Percentiles rank a stretch among this genome's conserved stretches.
These are phyloP conservation scores for Primulina huaijiensis DNA, from an alignment of 257 asterid species.

Conservation along the genomic window DNA sequence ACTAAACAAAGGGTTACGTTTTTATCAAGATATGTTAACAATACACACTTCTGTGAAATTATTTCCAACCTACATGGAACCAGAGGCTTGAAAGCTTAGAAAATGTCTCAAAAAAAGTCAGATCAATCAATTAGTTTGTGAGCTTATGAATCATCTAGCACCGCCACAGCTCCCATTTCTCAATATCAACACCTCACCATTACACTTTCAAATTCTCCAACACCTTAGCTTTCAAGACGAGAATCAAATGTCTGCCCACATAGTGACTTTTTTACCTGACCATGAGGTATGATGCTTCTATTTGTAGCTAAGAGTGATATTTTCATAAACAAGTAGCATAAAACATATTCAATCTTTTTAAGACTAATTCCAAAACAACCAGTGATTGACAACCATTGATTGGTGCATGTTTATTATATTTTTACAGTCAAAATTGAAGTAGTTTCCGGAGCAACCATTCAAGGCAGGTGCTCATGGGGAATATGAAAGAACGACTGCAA, in stretches of 20 bases:
- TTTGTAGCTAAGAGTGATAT: not conserved
- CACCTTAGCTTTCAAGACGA: not conserved
- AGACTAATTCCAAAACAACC: not conserved
- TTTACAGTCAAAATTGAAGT: not conserved
- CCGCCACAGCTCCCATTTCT: not conserved
- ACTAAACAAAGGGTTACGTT: not conserved
- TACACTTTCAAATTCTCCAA: not conserved
- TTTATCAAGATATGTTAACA: not conserved
- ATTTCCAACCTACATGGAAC: not conserved
- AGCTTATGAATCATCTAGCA: not conserved
- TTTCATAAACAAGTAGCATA: not conserved
- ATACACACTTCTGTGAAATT: not conserved
- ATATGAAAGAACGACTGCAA: not conserved
- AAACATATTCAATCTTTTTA: not conserved
- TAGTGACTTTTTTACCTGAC: not conserved
- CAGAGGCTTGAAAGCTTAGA: too few species aligned
- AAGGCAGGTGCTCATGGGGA: not conserved
- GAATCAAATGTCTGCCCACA: not conserved
- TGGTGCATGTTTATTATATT: not conserved
- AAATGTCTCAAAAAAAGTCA: too few species aligned
- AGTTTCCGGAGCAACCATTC: not conserved
- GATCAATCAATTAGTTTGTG: not conserved
- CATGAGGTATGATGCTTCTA: not conserved
- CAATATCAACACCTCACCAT: not conserved
- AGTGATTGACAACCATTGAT: not conserved